Conservation (phyloP, 2,329 filamentous ascomycete species). For the Lecanoromycetidae sp. region DNA sequence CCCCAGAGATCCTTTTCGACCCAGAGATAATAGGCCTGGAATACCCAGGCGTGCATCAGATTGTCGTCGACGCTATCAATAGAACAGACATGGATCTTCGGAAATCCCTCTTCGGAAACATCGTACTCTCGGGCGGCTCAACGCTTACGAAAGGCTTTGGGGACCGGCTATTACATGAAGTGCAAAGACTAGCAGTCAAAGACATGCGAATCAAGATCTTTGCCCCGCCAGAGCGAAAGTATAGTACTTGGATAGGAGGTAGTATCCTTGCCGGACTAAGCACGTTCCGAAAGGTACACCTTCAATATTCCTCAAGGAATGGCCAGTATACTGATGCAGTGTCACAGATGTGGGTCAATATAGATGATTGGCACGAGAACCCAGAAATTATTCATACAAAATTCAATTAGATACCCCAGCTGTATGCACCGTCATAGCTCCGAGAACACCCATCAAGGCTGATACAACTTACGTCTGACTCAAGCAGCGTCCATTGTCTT, state of each 20-base stretch:
- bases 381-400: constrained; percentile 98
- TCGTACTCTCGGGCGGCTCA: constrained; percentile 89
- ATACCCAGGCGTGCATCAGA: constrained; percentile 94
- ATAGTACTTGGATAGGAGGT: constrained; percentile 97
- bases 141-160: constrained; percentile 96
- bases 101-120: constrained; percentile 89
- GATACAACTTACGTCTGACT: background rate
- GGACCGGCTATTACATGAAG: constrained; percentile 79
- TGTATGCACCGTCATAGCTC: background rate
- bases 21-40: constrained; percentile 94
- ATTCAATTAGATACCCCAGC: constrained; percentile 53
- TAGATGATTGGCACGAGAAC: constrained; percentile 99
- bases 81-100: constrained; percentile 91
- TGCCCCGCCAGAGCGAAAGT: constrained; percentile 92
- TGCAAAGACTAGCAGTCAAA: constrained; percentile 87
- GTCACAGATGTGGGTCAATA: constrained; percentile 93
- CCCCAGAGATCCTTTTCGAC: constrained; percentile 94
- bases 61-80: constrained; percentile 91
- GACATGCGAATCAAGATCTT: constrained; percentile 99
- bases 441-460: background rate
- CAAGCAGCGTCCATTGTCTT: no score
- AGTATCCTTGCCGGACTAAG: constrained; percentile 93
- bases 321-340: constrained; percentile 13
- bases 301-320: no score
- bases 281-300: constrained; percentile 95